These are phyloP conservation scores for Tillandsia fasciculata DNA, from an alignment of 176 grass and related monocot genomes.

Conservation along the genomic window DNA sequence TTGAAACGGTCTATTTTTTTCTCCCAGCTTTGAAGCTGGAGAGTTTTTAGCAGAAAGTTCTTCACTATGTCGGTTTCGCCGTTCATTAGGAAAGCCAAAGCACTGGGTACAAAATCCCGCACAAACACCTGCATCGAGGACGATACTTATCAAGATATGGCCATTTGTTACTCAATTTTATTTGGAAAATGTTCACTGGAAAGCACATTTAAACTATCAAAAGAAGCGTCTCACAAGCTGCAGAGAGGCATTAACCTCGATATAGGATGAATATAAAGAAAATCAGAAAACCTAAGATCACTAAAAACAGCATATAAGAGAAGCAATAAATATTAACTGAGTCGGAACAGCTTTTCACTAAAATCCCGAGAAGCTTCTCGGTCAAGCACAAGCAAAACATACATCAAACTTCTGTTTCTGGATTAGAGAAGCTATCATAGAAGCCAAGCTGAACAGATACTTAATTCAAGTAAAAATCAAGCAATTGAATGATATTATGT, in stretches of 20 bases:
- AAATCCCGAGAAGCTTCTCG: too few species aligned
- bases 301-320: not conserved
- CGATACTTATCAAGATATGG: not conserved
- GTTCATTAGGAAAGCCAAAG: conserved; percentile 87
- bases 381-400: too few species aligned
- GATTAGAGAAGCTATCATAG: too few species aligned
- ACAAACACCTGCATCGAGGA: conserved; percentile 58
- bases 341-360: too few species aligned
- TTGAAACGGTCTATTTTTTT: conserved; percentile 93
- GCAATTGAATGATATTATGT: too few species aligned
- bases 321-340: not conserved
- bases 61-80: conserved; percentile 87
- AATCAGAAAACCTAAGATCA: not conserved
- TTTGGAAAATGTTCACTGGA: not conserved
- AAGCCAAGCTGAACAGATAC: too few species aligned
- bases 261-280: not conserved
- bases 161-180: not conserved
- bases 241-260: not conserved
- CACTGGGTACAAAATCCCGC: conserved; percentile 85
- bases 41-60: conserved; percentile 79
- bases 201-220: not conserved
- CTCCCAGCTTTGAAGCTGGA: conserved; percentile 78
- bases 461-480: too few species aligned
- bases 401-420: too few species aligned
- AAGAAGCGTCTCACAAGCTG: not conserved